These are phyloP conservation scores for Cercospora nicotianae DNA, from an alignment of 2,329 filamentous ascomycete species.

Conservation along the genomic window DNA sequence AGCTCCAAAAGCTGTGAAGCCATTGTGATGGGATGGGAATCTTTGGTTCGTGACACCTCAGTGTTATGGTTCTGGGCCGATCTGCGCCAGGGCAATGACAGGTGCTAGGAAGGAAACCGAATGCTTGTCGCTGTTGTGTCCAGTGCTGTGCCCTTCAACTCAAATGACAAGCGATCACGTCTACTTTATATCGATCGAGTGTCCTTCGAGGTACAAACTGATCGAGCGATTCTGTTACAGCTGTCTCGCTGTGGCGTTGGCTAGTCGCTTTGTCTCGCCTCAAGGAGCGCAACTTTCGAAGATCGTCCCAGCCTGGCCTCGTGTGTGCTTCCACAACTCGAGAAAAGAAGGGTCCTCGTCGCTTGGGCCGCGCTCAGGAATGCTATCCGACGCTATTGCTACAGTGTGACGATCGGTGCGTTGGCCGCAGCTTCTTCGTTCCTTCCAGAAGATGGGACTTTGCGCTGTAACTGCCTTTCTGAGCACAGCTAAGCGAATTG, in stretches of 20 bases:
- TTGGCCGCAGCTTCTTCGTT: background rate
- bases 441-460: background rate
- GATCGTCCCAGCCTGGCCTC: background rate
- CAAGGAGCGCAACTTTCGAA: background rate
- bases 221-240: constrained; percentile 17
- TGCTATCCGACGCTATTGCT: background rate
- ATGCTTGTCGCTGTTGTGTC: background rate
- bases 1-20: constrained; percentile 24
- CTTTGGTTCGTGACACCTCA: background rate
- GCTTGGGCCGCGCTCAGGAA: background rate
- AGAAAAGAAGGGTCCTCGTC: background rate
- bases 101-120: background rate
- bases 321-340: background rate
- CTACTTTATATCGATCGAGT: constrained; percentile 16
- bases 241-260: constrained; percentile 13
- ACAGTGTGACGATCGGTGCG: background rate
- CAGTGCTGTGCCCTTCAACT: background rate
- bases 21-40: constrained; percentile 9
- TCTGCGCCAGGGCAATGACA: background rate
- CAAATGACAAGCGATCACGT: background rate
- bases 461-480: background rate
- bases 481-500: background rate
- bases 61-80: background rate
- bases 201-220: constrained; percentile 10
- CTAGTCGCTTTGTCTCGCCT: constrained; percentile 14